Base-by-base conservation (phyloP, 2,329 filamentous ascomycete species). In the Elsinoe batatas region DNA sequence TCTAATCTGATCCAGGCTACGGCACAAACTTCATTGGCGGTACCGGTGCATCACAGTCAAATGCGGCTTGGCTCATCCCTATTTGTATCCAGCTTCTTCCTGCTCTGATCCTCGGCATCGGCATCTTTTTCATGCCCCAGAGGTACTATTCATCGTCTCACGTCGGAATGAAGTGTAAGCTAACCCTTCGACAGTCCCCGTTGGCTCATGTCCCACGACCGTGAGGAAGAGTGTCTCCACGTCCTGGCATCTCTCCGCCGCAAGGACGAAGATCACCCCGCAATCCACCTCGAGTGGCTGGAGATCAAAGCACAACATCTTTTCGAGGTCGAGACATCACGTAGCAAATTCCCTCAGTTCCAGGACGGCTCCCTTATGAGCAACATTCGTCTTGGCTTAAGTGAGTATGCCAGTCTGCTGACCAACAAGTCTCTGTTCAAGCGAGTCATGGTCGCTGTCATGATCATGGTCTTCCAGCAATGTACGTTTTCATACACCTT, bases 61-160 rank as follows among this genome's bases (percentile, higher is more conserved):
- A 54, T 55, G 55, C 56, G 12, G 83, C 87, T 0, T 93, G 87
- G 87, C 76, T 88, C 0, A 71, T 87, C 0, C 87, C 87, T 0
- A 80, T 88, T 51, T 83, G 80, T 61, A 74, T 91, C 0, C 87
- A 91, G 63, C 74, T 90, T 3, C 74, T 76, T 0, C 86, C 86
- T 0, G 85, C 84, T 0, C 62, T 83, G 1, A 62, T 88, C 3
- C 77, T 91, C 1, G 80, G 84, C 26, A 62, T 78, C 10, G 86
- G 87, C 36, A 90, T 90, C 78, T 64, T 86, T 10, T 88, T 56
- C 54, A 49, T 59, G n/a, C 55, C 55, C 1, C 54, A 56, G 17
- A 54, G 50, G 56, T 57, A 30, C 15, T n/a, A 40, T 5, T 11
- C 8, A 22, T 35, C 17, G 10, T 17, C n/a, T 26, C n/a, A 20